Evolutionary conservation across 148 eudicot genomes (phyloP), one percentile per base, ranked within the genome.

Genomic region (Rhododendron henanense): DNA sequence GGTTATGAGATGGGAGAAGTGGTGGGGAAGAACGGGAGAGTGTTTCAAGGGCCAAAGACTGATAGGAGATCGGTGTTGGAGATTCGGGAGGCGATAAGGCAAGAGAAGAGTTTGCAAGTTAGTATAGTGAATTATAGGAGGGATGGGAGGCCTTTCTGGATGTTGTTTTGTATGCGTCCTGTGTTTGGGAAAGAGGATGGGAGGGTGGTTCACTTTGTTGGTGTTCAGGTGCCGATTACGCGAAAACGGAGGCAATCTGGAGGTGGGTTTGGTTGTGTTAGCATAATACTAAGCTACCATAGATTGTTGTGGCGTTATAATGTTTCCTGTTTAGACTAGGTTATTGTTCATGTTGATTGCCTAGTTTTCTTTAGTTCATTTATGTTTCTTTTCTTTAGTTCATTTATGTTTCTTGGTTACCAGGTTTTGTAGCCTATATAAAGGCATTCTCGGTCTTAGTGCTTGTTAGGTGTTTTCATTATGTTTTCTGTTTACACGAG

Each of bases 121-220:
- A 93, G 88, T 88, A 78, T 96, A 87, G 87, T 96, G 92, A 96
- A 96, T 89, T 96, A 95, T 84, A 91, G 91, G 15, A 95, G 92
- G 69, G 93, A 96, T 85, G 98, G 99, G 91, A 91, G 92, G 21
- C 97, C 99, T 21, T 92, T 94, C 92, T 95, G 98, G 99, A 91
- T 95, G 91, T 93, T 96, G 91, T 95, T 96, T 89, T 93, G 89
- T 85, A 83, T 94, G 96, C 92, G 90, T 85, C 99, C 99, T 57
- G 93, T 96, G 89, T 94, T 93, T 78, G 82, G 94, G 81, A 90
- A 88, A 88, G 94, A 92, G 87, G 96, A 94, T 85, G 99, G 95
- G 8, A 95, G 90, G 89, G 93, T 90, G 23, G 88, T 90, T 81
- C 88, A 96, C 90, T 96, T 96, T 90, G 90, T 96, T 45, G 98